Percentiles rank a stretch among this genome's conserved stretches.
phyloP scores from a whole-genome alignment of 305 asterid genomes.

The Solanum hybrid region DNA sequence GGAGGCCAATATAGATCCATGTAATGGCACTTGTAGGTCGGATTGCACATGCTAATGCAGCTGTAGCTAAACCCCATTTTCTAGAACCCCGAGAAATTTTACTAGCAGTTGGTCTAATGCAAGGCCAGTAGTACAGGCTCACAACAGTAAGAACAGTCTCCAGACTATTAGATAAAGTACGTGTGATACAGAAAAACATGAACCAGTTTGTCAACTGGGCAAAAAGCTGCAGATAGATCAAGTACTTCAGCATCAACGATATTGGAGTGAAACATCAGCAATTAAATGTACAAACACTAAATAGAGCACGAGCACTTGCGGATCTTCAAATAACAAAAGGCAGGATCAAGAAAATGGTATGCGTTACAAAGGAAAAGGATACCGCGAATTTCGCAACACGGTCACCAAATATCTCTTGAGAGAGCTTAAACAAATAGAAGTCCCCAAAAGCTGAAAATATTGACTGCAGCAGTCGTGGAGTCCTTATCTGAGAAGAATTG shows the following conservation, averaged over 20 bases:
- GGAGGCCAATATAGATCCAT: conserved; percentile 73
- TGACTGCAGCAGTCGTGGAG: conserved; percentile 78
- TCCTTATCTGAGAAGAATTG: conserved; percentile 45
- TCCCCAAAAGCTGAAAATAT: conserved; percentile 72
- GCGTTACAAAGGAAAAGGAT: conserved; percentile 35
- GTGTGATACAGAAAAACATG: conserved; percentile 91
- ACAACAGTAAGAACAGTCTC: conserved; percentile 79
- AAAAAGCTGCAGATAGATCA: conserved; percentile 66
- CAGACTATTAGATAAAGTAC: conserved; percentile 74
- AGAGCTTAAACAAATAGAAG: conserved; percentile 60
- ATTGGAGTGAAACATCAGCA: background rate
- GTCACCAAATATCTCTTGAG: conserved; percentile 55
- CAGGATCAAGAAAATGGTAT: background rate
- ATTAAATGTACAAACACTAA: background rate
- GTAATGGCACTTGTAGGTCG: conserved; percentile 92
- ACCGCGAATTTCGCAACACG: conserved; percentile 65
- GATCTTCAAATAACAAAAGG: background rate
- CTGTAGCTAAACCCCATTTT: conserved; percentile 55
- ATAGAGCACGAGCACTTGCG: background rate
- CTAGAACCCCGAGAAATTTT: conserved; percentile 40
- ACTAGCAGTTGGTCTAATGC: conserved; percentile 43
- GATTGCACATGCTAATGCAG: conserved; percentile 82
- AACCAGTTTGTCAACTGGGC: conserved; percentile 85
- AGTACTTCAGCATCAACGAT: conserved; percentile 29
- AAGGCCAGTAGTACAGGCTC: conserved; percentile 91